Base-by-base conservation (phyloP, 2,329 filamentous ascomycete genomes). In the Ophiocordyceps camponoti-floridani region DNA sequence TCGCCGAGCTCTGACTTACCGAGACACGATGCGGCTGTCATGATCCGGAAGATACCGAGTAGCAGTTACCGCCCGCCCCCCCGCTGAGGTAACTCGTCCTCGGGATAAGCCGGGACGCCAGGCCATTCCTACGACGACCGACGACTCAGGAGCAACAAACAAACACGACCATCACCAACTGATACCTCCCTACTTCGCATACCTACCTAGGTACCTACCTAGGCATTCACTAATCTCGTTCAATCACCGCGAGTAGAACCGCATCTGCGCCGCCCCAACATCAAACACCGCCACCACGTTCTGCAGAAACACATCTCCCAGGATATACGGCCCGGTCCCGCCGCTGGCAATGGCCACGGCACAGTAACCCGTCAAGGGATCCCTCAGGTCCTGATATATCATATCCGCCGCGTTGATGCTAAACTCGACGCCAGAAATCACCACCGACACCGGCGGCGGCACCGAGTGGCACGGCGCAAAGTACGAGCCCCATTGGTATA, bases 281-380 rank as follows among this genome's bases (percentile, higher is more conserved):
- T 70, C 66, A 50, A 69, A 70, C 1, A 72, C 66, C 0, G 64
- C 63, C 43, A 73, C 53, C 2, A 68, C 67, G 45, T 68, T 73
- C 52, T 71, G 64, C 47, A 75, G 53, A 46, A 72, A 75, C 7
- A 63, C 62, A 31, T 67, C 64, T 0, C 71, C 70, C 30, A 74
- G 52, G 23, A 73, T 66, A 46, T 67, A 72, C 7, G 68, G 68
- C 8, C 68, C 65, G 1, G 57, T 49, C 0, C 62, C 64, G 1
- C 68, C 68, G 42, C 56, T 66, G 12, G 66, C 57, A 45, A 73
- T 62, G 6, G 63, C 63, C 30, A 69, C 62, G 48, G 68, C 65
- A 52, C 70, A 74, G 43, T 68, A 61, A 0, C 65, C 67, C 8
- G 64, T 70, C 42, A 62, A 42, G 0, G 65, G 63, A 43, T 73